Percentiles rank a stretch among this genome's conserved stretches.
phyloP scores from a whole-genome alignment of 2,329 filamentous ascomycete genomes.

The Aspergillus nomiae region DNA sequence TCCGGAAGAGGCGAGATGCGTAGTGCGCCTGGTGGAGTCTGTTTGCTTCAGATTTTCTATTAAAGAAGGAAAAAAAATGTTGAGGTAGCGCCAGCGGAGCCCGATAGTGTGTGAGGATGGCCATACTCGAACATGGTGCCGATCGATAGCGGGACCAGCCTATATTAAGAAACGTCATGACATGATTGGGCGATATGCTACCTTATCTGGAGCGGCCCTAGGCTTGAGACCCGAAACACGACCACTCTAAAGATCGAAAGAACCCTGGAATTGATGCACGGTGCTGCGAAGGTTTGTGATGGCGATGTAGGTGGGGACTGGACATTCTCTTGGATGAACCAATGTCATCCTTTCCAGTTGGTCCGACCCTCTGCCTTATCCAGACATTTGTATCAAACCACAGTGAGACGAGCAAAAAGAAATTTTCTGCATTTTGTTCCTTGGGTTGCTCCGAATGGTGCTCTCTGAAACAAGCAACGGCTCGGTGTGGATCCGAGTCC shows the following conservation, averaged over 20 bases:
- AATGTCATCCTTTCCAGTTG: neutral
- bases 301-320: neutral
- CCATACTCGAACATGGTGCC: neutral
- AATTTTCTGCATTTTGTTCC: neutral
- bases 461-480: neutral
- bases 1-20: neutral
- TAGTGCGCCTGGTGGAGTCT: neutral
- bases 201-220: neutral
- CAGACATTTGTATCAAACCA: neutral
- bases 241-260: neutral
- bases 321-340: neutral
- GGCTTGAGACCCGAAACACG: neutral
- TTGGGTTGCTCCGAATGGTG: neutral
- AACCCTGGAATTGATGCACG: neutral
- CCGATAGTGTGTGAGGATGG: neutral
- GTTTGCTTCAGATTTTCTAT: neutral
- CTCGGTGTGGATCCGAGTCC: neutral
- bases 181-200: conserved; percentile 2
- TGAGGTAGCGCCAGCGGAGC: neutral
- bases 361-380: neutral
- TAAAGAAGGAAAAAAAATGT: neutral
- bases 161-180: conserved; percentile 11
- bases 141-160: neutral
- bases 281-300: neutral
- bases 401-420: neutral